These are phyloP conservation scores for Penicillium palitans DNA, from an alignment of 2,329 filamentous ascomycete genomes.

Conservation along the genomic window DNA sequence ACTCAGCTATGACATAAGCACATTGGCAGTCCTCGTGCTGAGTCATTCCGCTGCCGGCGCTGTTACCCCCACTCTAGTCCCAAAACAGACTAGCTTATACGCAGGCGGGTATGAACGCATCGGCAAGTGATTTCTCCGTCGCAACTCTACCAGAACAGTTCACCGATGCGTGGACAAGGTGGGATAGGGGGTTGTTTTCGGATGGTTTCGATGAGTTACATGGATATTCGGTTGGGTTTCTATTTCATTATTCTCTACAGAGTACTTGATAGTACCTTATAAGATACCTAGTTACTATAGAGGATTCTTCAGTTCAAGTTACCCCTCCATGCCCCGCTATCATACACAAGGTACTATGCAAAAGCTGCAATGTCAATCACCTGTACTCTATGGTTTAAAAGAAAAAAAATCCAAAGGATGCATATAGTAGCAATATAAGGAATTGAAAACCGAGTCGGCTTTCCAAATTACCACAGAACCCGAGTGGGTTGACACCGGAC, in stretches of 20 bases:
- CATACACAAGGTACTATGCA: neutral
- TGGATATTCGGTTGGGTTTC: neutral
- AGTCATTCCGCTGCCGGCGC: conserved; percentile 3
- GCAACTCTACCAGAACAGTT: conserved; percentile 26
- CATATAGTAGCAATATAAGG: neutral
- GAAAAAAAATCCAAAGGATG: neutral
- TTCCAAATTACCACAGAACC: conserved; percentile 18
- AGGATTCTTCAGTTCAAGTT: neutral
- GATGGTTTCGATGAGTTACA: conserved; percentile 1
- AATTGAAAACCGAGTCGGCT: conserved; percentile 14
- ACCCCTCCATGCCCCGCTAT: conserved; percentile 26
- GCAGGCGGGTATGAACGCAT: conserved; percentile 24
- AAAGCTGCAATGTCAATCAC: conserved; percentile 5
- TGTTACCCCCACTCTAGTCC: conserved; percentile 37
- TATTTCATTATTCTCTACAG: neutral
- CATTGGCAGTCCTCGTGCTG: neutral
- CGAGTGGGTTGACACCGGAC: conserved; percentile 35
- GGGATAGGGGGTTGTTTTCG: conserved; percentile 1
- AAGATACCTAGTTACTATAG: neutral
- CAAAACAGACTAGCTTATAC: conserved; percentile 20
- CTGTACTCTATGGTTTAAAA: neutral
- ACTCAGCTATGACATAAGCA: conserved; percentile 10
- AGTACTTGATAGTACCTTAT: neutral
- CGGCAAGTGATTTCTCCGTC: conserved; percentile 26
- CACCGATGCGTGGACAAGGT: conserved; percentile 26